These are phyloP conservation scores for Daldinia eschscholtzii DNA, from an alignment of 2,329 filamentous ascomycete species.

Conservation along the genomic window DNA sequence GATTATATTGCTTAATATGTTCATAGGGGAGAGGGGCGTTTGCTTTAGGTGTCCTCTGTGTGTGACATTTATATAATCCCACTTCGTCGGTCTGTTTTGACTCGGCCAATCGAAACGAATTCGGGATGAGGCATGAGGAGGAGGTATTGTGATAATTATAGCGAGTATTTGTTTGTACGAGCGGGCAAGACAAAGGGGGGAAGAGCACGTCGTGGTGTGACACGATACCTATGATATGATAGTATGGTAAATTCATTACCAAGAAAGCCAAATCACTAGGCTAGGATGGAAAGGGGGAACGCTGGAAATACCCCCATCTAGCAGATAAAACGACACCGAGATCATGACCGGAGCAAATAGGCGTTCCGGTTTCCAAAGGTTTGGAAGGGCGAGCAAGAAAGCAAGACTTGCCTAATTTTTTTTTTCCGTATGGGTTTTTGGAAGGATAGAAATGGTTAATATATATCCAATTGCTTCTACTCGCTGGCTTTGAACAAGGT, in stretches of 20 bases:
- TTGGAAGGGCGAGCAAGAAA: background rate
- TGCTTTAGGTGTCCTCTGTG: background rate
- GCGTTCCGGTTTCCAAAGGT: conserved; percentile 1
- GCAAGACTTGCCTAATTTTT: background rate
- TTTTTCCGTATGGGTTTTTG: background rate
- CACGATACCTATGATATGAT: background rate
- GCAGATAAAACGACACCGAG: background rate
- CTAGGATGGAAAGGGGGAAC: background rate
- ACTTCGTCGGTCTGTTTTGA: background rate
- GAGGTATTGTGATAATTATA: background rate
- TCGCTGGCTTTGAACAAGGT: background rate
- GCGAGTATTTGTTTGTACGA: background rate
- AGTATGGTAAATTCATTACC: background rate
- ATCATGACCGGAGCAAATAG: conserved; percentile 4
- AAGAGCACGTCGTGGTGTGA: background rate
- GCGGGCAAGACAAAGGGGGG: background rate
- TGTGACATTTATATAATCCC: background rate
- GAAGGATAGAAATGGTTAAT: conserved; percentile 1
- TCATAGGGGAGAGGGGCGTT: background rate
- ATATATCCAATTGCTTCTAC: conserved; percentile 2
- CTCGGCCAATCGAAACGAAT: background rate
- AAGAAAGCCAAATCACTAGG: background rate
- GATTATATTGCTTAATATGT: background rate
- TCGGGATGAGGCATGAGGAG: background rate
- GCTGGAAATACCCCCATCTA: conserved; percentile 4